Conservation (phyloP, 2,329 filamentous ascomycete species). For the Microascus cirrosus region DNA sequence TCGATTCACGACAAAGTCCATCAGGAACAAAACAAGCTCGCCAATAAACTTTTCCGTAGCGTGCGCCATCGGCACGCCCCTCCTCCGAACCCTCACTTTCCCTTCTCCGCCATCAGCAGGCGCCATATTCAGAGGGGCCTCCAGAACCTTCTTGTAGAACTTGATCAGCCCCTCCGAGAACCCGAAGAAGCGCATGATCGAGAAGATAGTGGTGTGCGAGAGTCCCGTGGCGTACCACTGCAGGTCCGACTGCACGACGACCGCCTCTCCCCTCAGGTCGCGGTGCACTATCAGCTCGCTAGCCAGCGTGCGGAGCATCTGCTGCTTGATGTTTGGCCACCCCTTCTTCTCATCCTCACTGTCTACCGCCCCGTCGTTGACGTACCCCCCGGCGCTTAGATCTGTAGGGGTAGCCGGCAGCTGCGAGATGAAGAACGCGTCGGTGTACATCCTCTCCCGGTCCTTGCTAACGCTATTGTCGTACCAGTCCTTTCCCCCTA, state of each 20-base stretch:
- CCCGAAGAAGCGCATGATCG: slow-evolving; percentile 46
- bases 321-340: slow-evolving; percentile 27
- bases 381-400: neutral
- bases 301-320: slow-evolving; percentile 32
- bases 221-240: slow-evolving; percentile 28
- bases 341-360: neutral
- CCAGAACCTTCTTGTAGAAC: slow-evolving; percentile 49
- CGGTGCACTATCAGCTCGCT: slow-evolving; percentile 34
- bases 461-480: slow-evolving; percentile 13
- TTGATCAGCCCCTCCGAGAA: slow-evolving; percentile 41
- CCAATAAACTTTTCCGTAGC: slow-evolving; percentile 47
- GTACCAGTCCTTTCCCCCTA: slow-evolving; percentile 28
- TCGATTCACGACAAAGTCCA: slow-evolving; percentile 54
- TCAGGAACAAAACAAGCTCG: slow-evolving; percentile 50
- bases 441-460: neutral
- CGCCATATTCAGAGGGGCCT: slow-evolving; percentile 45
- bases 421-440: slow-evolving; percentile 13
- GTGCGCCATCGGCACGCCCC: slow-evolving; percentile 51
- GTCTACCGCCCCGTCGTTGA: neutral
- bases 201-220: slow-evolving; percentile 46
- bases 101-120: slow-evolving; percentile 36
- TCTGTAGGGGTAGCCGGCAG: slow-evolving; percentile 25
- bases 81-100: slow-evolving; percentile 30
- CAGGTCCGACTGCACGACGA: slow-evolving; percentile 33
- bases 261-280: slow-evolving; percentile 29